Percentiles rank a stretch among this genome's conserved stretches.
These are phyloP conservation scores for Ceraceosorus guamensis DNA, from an alignment of 1,284 basidiomycete genomes.

Conservation along the genomic window DNA sequence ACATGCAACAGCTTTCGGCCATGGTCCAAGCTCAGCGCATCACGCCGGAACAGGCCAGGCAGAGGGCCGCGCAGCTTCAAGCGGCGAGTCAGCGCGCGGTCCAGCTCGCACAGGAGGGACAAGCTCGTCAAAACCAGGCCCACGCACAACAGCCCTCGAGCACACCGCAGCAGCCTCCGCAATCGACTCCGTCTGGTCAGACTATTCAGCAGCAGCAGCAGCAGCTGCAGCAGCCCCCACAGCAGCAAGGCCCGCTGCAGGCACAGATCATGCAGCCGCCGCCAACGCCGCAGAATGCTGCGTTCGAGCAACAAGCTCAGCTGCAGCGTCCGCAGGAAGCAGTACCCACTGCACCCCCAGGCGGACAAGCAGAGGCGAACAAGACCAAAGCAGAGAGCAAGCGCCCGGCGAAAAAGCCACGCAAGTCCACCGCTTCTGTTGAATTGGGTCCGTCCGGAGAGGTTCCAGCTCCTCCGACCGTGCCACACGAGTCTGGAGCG, in stretches of 20 bases:
- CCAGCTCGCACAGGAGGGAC: neutral
- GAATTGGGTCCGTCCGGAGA: too few relatives aligned
- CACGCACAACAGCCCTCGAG: too few relatives aligned
- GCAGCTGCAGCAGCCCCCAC: neutral
- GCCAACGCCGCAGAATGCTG: neutral
- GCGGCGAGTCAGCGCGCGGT: slow-evolving; percentile 1
- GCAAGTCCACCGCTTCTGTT: too few relatives aligned
- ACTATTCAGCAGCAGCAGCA: neutral
- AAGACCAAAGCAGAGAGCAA: too few relatives aligned
- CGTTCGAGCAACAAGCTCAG: too few relatives aligned
- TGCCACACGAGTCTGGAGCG: too few relatives aligned
- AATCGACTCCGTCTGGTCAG: neutral
- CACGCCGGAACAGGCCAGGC: slow-evolving; percentile 36
- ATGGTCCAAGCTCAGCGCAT: slow-evolving; percentile 25
- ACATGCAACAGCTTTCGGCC: slow-evolving; percentile 33
- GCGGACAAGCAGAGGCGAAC: too few relatives aligned
- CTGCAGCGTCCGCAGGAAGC: too few relatives aligned
- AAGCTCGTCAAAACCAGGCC: neutral
- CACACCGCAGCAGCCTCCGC: neutral
- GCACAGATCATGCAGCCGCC: neutral
- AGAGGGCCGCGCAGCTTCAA: slow-evolving; percentile 13
- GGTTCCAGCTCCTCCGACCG: too few relatives aligned
- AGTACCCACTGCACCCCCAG: too few relatives aligned
- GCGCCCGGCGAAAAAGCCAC: too few relatives aligned
- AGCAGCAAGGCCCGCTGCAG: neutral